Evolutionary conservation across 2,329 filamentous ascomycete species (phyloP).

Genomic region (Botryotinia calthae): DNA sequence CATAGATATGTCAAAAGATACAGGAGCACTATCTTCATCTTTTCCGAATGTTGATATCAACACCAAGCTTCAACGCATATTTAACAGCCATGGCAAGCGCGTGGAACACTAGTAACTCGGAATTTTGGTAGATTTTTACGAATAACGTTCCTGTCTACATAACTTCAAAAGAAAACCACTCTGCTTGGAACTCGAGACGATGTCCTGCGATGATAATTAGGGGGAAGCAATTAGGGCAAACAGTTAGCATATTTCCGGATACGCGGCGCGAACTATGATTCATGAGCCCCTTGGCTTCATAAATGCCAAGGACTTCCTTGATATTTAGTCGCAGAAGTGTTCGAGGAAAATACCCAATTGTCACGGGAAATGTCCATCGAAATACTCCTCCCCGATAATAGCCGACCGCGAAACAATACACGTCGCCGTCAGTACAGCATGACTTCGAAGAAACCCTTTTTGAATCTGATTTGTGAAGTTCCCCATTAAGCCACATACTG

Average conservation of each 20-base stretch:
- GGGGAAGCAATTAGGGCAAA: neutral
- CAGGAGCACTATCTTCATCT: neutral
- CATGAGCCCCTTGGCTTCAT: neutral
- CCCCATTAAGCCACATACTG: neutral
- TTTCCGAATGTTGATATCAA: neutral
- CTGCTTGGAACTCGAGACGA: neutral
- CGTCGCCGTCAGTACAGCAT: neutral
- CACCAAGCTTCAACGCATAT: neutral
- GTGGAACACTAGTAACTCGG: neutral
- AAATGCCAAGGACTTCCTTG: neutral
- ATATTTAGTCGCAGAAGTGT: neutral
- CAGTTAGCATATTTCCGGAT: neutral
- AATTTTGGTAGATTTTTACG: neutral
- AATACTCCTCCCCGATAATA: neutral
- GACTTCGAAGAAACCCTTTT: neutral
- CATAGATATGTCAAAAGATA: neutral
- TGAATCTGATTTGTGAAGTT: neutral
- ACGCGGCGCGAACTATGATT: neutral
- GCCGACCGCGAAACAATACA: neutral
- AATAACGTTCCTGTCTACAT: neutral
- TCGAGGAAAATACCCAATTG: neutral
- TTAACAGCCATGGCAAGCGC: neutral
- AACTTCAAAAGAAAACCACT: neutral
- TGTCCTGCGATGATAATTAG: neutral
- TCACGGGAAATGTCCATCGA: neutral